Evolutionary conservation across 352 stramenopile genomes (phyloP), one percentile per base, ranked within the genome.

Genomic region (Phytophthora idaei): DNA sequence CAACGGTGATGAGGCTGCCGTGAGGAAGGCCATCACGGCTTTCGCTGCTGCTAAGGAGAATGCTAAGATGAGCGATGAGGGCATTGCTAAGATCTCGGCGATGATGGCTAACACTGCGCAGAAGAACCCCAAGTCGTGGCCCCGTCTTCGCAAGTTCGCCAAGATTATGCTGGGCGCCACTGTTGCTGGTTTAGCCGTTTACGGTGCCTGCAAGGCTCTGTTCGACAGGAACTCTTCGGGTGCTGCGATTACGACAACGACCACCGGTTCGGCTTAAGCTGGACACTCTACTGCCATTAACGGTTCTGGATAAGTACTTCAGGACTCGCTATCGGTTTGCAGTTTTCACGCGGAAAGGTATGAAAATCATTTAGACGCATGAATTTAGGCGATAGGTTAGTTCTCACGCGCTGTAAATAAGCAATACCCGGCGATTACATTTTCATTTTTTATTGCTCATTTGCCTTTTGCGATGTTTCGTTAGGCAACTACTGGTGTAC

Each of bases 121-220:
- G 14, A 45, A 45, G 39, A 45, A 45, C 39, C 39, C 39, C 12
- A 45, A 45, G 39, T 45, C 39, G 39, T 45, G 39, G 39, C 39
- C 39, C 6, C 39, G 39, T 21, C 39, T 45, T 21, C 12, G 15
- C 3, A 45, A 45, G 39, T 45, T 45, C 39, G 39, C 39, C 39
- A 25, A 7, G 12, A 21, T 45, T 21, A 7, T 9, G 12, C 39
- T 45, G 1, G 39, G 39, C 15, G 39, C 39, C 7, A 1, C 12
- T 25, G 39, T 21, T 21, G 39, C 3, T 45, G 7, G 12, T 8
- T 45, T 25, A 3, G 39, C 10, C 15, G 14, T 45, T 8, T 45
- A 45, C 15, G 12, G 11, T 45, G 39, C 39, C 4, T 45, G 25
- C 39, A 45, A 45, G 39, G 6, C 8, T 39, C 5, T 39, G 34